Conservation (phyloP, 1,139 yeast genomes). For the Blastobotrys illinoisensis region DNA sequence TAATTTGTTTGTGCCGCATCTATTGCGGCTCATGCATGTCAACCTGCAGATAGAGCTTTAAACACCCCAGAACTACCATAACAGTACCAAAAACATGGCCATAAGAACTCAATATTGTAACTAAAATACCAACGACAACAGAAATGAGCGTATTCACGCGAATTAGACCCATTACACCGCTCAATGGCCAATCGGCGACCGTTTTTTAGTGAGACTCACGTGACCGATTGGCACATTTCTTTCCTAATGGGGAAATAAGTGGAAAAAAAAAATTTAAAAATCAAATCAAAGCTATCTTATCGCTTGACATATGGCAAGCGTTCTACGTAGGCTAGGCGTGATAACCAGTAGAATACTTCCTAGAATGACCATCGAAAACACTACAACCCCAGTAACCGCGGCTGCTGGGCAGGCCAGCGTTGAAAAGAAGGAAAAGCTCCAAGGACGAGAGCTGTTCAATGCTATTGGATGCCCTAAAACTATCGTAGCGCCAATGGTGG, state of each 20-base stretch:
- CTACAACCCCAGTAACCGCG: background rate
- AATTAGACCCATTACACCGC: too few relatives aligned
- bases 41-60: too few relatives aligned
- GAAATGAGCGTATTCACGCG: too few relatives aligned
- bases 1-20: background rate
- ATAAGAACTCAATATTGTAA: too few relatives aligned
- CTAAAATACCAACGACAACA: too few relatives aligned
- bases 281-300: background rate
- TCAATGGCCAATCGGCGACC: too few relatives aligned
- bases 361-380: background rate
- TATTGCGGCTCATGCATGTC: background rate
- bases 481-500: slow-evolving; percentile 98
- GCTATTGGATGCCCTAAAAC: slow-evolving; percentile 70
- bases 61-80: too few relatives aligned
- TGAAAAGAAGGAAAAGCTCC: slow-evolving; percentile 26
- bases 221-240: background rate
- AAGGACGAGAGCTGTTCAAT: slow-evolving; percentile 68
- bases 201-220: background rate
- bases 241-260: background rate
- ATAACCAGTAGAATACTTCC: background rate
- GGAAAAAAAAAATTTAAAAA: background rate
- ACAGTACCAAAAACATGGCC: too few relatives aligned
- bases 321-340: background rate
- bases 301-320: background rate
- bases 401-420: background rate